phyloP scores from a whole-genome alignment of 176 grass and related monocot species.

The Pontederia crassipes region DNA sequence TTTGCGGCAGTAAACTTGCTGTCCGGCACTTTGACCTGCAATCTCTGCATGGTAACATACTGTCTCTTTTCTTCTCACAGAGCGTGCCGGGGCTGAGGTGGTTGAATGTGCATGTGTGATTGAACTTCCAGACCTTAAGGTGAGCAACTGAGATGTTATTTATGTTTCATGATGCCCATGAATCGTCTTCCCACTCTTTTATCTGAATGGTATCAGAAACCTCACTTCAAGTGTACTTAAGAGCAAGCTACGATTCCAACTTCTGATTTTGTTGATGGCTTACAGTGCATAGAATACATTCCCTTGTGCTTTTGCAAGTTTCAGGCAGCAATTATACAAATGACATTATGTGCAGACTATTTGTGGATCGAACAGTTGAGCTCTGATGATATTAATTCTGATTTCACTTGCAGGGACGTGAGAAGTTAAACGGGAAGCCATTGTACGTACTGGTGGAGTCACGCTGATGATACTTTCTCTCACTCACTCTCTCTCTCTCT shows the following conservation, averaged over 20 bases:
- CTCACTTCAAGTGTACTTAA: neutral
- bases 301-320: neutral
- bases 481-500: no score
- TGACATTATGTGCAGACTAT: neutral
- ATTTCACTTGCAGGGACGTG: slow-evolving; percentile 34
- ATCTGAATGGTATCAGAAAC: neutral
- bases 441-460: slow-evolving; percentile 47
- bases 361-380: no score
- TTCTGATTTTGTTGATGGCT: neutral
- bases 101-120: slow-evolving; percentile 66
- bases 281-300: neutral
- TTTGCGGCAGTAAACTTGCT: neutral
- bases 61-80: slow-evolving; percentile 7
- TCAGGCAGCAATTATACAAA: no score
- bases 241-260: neutral
- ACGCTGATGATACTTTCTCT: slow-evolving; percentile 10
- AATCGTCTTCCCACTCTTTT: neutral
- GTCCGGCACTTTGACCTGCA: neutral
- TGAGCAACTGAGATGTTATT: slow-evolving; percentile 8
- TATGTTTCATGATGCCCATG: neutral
- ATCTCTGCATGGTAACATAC: neutral
- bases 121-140: slow-evolving; percentile 60
- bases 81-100: slow-evolving; percentile 49
- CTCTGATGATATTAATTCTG: neutral
- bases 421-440: slow-evolving; percentile 47